Evolutionary conservation across 163 green algal species (phyloP), one percentile per base, ranked within the genome.

Genomic region (Scenedesmus sp.): DNA sequence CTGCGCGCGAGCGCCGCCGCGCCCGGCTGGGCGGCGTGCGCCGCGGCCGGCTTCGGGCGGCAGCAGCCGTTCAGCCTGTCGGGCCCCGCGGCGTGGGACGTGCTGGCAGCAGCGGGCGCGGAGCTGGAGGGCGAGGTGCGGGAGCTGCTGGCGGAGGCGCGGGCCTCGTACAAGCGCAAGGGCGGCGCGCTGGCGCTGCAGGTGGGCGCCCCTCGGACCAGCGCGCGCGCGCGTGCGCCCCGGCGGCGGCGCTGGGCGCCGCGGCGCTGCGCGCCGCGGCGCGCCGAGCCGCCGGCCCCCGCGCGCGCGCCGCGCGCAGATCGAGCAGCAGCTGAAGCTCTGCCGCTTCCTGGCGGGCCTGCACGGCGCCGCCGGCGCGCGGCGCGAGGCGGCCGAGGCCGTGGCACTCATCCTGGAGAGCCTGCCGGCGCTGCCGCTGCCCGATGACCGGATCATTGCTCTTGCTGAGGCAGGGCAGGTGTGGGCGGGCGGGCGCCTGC

Each of bases 381-480:
- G 70, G 7, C 13, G 6, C 10, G 75, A 77, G 44, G 75, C 28
- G 0, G 18, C 44, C 4, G 87, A 92, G 31, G 28, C 89, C 13
- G 78, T 88, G 56, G 71, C 48, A 17, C 58, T 58, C 42, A 63
- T 91, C 31, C 62, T 90, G 58, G 78, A 89, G 7, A 31, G 13
- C 20, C 33, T 85, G 18, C 54, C 72, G 0, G 42, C 24, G 0
- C 45, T 85, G 9, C 4, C 11, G 4, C 42, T 91, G 45, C 78
- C 76, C 10, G 89, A 93, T 60, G 92, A 96, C 82, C 64, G 85
- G 10, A 57, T 95, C 31, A 70, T 87, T 1, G 87, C 86, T 2
- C 79, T 93, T 44, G 88, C 86, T 42, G 91, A 95, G 56, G 89
- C 86, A 22, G 91, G 88, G 18, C 83, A 91, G 83, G 87, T 91